Base-by-base conservation (phyloP, 2,329 filamentous ascomycete genomes). In the Talaromyces verruculosus region DNA sequence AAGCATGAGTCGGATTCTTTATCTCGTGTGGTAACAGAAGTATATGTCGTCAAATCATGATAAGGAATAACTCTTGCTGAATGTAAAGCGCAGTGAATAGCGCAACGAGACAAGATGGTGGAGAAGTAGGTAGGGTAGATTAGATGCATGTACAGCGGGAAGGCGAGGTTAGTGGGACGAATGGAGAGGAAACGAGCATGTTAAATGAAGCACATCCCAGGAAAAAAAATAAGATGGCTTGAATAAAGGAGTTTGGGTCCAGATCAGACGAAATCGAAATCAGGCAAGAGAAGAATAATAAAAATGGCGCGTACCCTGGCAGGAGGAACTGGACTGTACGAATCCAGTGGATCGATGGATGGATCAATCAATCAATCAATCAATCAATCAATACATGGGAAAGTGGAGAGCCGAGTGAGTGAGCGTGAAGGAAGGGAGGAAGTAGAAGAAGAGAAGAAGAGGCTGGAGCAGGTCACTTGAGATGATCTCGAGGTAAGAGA, bases 241-340 rank as follows among this genome's bases (percentile, higher is more conserved):
- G 63, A 55, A 45, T 28, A 19, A 37, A 49, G 60, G 73, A 37
- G 19, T 57, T 37, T 22, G 53, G 11, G 53, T 25, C 53, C 53
- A 57, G 53, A 57, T 37, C 53, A 22, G 53, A 57, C 33, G 72
- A 71, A 70, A 71, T 68, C 67, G 62, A 63, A 64, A 69, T 61
- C 64, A 59, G 67, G 66, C 63, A 57, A 19, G 10, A 63, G 45
- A 64, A 22, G 43, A 64, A 69, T 3, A 37, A 41, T 43, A 22
- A 45, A 66, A 55, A 65, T 37, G 47, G 41, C 25, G 62, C 43
- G 61, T 51, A 65, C 55, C 63, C 45, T 53, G 19, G 39, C 28
- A 37, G 53, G 41, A 57, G 41, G 30, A 25, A 30, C 53, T 57
- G 53, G 47, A 43, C 60, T 57, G 63, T 64, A 30, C 63, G 57